Base-by-base conservation (phyloP, 768 basidiomycete genomes). In the Ramaria sp. region DNA sequence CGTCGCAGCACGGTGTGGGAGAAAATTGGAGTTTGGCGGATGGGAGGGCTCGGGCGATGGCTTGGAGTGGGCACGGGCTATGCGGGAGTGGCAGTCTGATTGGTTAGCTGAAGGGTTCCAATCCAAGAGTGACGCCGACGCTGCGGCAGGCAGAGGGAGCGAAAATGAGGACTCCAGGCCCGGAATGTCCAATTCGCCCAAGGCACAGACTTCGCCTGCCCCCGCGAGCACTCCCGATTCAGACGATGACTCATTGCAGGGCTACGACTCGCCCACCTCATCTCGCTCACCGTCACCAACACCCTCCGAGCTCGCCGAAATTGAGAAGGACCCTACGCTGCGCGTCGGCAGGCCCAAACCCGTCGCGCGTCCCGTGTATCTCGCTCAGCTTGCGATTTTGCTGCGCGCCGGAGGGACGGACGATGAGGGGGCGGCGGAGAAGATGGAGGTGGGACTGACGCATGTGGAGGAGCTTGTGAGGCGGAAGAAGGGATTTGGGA, bases 311-410 rank as follows among this genome's bases (percentile, higher is more conserved):
- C 79, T 94, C 7, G 86, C 78, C 19, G 91, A 89, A 64, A 84
- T 90, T 33, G 89, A 88, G 64, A 83, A 79, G 52, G 92, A 97
- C 62, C 94, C 94, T 0, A 84, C 88, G 1, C 71, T 95, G 37
- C 81, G 78, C 48, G 75, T 88, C 7, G 83, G 82, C 7, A 70
- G 70, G 34, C 84, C 83, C 70, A 70, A 71, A 64, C 91, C 84
- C 63, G 75, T 87, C 13, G 66, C 76, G n/a, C 78, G 83, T 17
- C 96, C 96, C 0, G 89, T 98, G 9, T 99, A 97, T 68, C 80
- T 98, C 12, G 79, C 79, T 7, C 93, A 97, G 65, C 75, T 99
- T 4, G 83, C 83, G 4, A 81, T 81, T 50, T 72, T 96, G 63
- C 71, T 98, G n/a, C 78, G 85, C 34, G 76, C 77, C 17, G 78